Conservation (phyloP, 1,284 basidiomycete genomes). For the Trametes polyzona region DNA sequence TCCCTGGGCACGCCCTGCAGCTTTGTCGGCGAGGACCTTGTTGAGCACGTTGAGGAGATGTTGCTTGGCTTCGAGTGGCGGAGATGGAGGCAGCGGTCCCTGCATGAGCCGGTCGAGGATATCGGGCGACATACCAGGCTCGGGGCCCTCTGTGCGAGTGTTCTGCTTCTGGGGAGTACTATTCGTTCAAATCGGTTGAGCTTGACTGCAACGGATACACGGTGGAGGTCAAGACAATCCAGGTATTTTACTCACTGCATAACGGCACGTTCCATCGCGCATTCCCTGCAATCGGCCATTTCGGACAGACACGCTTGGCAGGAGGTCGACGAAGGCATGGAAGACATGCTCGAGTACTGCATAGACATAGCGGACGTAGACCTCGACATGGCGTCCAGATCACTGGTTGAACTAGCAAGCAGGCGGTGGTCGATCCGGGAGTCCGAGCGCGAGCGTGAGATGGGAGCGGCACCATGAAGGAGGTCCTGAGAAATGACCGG, state of each 20-base stretch:
- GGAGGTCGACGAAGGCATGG: neutral
- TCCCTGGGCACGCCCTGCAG: neutral
- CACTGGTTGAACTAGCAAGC: neutral
- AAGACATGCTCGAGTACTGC: neutral
- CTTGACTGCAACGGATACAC: too few species aligned
- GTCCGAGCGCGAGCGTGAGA: neutral
- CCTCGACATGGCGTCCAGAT: neutral
- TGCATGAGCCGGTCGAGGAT: neutral
- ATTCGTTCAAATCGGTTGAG: too few species aligned
- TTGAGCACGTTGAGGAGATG: neutral
- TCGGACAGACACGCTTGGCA: constrained; percentile 8
- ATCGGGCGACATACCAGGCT: too few species aligned
- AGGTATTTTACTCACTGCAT: neutral
- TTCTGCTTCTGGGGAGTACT: too few species aligned
- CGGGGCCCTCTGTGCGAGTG: too few species aligned
- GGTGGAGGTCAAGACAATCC: neutral
- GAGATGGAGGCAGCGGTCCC: neutral
- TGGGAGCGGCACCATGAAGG: neutral
- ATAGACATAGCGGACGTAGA: constrained; percentile 3
- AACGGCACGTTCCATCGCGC: neutral
- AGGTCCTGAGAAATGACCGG: neutral
- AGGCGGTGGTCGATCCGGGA: neutral
- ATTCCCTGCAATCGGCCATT: constrained; percentile 1
- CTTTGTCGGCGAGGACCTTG: constrained; percentile 2
- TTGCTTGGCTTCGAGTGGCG: neutral